A percentile compares a stretch with the other conserved stretches of the same genome.
Conservation (phyloP, 2,329 filamentous ascomycete species). For the Microascus cirrosus region DNA sequence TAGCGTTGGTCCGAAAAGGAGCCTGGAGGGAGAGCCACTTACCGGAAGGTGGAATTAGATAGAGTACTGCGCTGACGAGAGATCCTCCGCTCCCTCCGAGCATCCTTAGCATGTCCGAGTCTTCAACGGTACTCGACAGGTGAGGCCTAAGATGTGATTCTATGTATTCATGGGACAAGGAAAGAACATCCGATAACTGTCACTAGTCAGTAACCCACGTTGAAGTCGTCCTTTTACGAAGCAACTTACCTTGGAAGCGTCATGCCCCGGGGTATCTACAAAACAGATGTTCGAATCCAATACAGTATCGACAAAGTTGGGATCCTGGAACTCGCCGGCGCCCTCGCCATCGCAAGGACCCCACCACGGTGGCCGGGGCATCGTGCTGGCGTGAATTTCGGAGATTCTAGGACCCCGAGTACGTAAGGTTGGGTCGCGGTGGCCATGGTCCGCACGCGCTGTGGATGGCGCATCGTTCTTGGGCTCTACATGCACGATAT, state of each 20-base stretch:
- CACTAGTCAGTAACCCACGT: not conserved
- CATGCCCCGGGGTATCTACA: constrained; percentile 59
- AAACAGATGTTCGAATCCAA: constrained; percentile 91
- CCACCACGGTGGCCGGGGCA: constrained; percentile 85
- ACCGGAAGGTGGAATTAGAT: constrained; percentile 62
- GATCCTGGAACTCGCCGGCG: constrained; percentile 34
- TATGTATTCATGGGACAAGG: constrained; percentile 56
- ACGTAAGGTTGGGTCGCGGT: constrained; percentile 3
- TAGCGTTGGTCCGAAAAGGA: not conserved
- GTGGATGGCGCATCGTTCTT: not conserved
- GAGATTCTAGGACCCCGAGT: constrained; percentile 26
- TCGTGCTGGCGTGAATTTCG: constrained; percentile 70
- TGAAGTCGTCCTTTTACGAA: not conserved
- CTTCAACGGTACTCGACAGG: constrained; percentile 1
- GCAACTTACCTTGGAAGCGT: not conserved
- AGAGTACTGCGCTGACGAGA: constrained; percentile 77
- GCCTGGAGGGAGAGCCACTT: constrained; percentile 28
- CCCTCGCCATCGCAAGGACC: constrained; percentile 52
- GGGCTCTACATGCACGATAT: constrained; percentile 88
- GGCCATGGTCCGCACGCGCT: constrained; percentile 4
- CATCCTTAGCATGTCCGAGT: constrained; percentile 59
- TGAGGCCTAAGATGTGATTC: constrained; percentile 45
- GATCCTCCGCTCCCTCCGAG: constrained; percentile 73
- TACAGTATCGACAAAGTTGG: constrained; percentile 53
- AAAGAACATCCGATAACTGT: constrained; percentile 41